Base-by-base conservation (phyloP, 2,329 filamentous ascomycete genomes). In the Fusarium hostae region DNA sequence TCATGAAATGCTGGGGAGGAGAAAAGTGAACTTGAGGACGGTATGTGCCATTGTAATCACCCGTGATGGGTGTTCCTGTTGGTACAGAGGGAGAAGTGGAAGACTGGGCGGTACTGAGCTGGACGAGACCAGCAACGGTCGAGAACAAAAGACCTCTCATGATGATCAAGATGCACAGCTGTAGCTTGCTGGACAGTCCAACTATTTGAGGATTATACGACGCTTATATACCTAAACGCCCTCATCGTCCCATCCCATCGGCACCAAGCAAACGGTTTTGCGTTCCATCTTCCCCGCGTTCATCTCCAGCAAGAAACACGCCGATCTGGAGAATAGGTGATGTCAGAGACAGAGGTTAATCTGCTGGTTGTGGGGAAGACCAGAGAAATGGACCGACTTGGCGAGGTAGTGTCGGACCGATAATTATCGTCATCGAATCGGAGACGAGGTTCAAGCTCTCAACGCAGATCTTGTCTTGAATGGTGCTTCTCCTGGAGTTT, bases 11-110 rank as follows among this genome's bases (percentile, higher is more conserved):
- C 32, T 82, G 72, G 4, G 87, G 87, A 5, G 87, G 86, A 11
- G 86, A 85, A 76, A 84, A 90, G 77, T 89, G 88, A 24, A 88
- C 78, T 73, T 89, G 86, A 6, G 87, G 88, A 16, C 87, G 81
- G 39, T 77, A 77, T 24, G 63, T 70, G 62, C 76, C 78, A 52
- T 62, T 60, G 59, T 78, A 78, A 47, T 76, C 61, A 24, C 77
- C 78, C 2, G 63, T 30, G 6, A 79, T 61, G 8, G 77, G 74
- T 20, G 57, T 67, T 5, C 72, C 76, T 1, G 75, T 75, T 1
- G 76, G 72, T 9, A 78, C 71, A 28, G 51, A 6, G 18, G 24
- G 20, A 10, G 43, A 30, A 1, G 63, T 66, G 4, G 54, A 24
- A 16, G 63, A 39, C 9, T 59, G 43, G 3, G 57, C 48, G 7